Conservation (phyloP, 768 basidiomycete species). For the Lentinula edodes region DNA sequence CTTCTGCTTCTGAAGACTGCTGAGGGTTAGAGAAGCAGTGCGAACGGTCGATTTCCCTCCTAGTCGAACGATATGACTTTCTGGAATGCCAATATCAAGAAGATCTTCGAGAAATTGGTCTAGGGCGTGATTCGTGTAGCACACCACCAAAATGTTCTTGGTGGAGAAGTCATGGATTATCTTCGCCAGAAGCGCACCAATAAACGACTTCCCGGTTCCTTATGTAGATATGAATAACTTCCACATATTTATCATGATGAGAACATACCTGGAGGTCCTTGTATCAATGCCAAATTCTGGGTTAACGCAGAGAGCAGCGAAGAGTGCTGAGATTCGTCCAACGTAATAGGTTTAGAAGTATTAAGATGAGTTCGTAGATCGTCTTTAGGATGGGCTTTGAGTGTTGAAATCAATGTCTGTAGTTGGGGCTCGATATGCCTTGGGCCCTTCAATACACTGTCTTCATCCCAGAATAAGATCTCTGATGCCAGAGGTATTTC, state of each 20-base stretch:
- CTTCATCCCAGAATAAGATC: constrained; percentile 47
- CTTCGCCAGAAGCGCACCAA: constrained; percentile 64
- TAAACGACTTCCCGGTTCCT: constrained; percentile 76
- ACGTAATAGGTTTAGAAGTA: constrained; percentile 32
- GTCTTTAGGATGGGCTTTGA: constrained; percentile 25
- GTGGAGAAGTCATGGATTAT: constrained; percentile 43
- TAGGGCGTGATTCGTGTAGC: constrained; percentile 72
- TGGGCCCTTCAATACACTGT: constrained; percentile 6
- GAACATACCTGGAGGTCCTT: constrained; percentile 60
- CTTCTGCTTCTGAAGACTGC: constrained; percentile 25
- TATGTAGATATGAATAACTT: not conserved
- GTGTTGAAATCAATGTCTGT: constrained; percentile 14
- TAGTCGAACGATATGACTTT: constrained; percentile 45
- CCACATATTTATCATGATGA: not conserved
- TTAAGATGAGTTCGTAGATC: constrained; percentile 36
- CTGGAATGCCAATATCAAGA: constrained; percentile 52
- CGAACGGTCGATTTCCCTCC: constrained; percentile 48
- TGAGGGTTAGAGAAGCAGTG: constrained; percentile 41
- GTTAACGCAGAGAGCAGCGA: constrained; percentile 49
- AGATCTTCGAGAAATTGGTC: constrained; percentile 66
- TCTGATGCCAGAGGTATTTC: constrained; percentile 43
- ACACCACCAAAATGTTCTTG: constrained; percentile 59
- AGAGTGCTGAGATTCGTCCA: constrained; percentile 46
- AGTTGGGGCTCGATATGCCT: constrained; percentile 13
- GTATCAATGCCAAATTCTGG: constrained; percentile 55